Base-by-base conservation (phyloP, 306 rosid species). In the Vachellia collinsii region DNA sequence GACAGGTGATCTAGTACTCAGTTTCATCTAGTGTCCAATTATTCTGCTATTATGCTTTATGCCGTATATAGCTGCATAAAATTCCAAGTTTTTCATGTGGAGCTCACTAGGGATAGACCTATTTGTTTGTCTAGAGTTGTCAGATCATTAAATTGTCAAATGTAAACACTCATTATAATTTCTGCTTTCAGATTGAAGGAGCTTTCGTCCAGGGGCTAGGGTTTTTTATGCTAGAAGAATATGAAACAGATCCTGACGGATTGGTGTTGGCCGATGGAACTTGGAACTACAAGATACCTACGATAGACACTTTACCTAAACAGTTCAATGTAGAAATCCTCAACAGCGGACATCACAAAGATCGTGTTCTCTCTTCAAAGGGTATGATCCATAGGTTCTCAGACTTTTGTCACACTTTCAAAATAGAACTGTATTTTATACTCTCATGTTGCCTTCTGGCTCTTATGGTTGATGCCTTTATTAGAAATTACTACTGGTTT, bases 121-220 rank as follows among this genome's bases (percentile, higher is more conserved):
- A 9, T 53, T 78, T 66, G 20, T 70, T 70, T 58, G 19, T 66
- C 17, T 74, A 38, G 59, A 46, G 62, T 38, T 59, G 36, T 53
- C 56, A 34, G 44, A 29, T 50, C 25, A 25, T n/a, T 36, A 20
- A 12, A 14, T 79, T 70, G 61, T 70, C 71, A 37, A 19, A n/a
- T 76, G 36, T 54, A 47, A 80, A 56, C 23, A 39, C 43, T 11
- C 19, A 58, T 50, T 8, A 70, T 61, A 36, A 83, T 80, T 70
- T 54, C 72, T 76, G 53, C 80, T 59, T 90, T 86, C 92, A 95
- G 99, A 92, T 95, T 77, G 99, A 95, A 85, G 99, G 99, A 84
- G 91, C 97, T 69, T 95, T 95, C 87, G 91, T 95, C 72, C 97
- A 91, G 83, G 98, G 99, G 20, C 71, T 95, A 36, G 99, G 99